Percentiles rank a stretch among this genome's conserved stretches.
Conservation (phyloP, 192 early-diverging fungal genomes). For the Coemansia furcata region DNA sequence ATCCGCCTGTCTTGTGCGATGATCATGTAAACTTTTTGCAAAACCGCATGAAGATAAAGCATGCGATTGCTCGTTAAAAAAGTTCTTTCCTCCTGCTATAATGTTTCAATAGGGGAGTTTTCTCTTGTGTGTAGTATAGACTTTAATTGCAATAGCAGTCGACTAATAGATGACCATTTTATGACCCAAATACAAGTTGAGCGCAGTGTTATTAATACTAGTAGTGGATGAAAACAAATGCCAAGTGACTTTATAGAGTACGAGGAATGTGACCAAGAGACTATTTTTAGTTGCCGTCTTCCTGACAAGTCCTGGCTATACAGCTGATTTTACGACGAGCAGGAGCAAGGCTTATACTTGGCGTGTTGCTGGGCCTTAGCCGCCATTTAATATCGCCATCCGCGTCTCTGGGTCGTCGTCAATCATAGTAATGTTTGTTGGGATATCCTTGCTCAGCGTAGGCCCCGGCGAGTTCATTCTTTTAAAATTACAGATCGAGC, state of each 20-base stretch:
- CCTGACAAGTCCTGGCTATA: background rate
- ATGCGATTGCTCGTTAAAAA: too few relatives aligned
- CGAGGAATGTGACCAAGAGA: background rate
- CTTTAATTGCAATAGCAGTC: background rate
- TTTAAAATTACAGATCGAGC: background rate
- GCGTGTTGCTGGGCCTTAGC: background rate
- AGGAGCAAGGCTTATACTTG: background rate
- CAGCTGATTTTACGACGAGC: background rate
- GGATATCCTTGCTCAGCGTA: constrained; percentile 36
- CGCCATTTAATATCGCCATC: constrained; percentile 19
- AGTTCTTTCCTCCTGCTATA: too few relatives aligned
- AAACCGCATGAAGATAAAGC: too few relatives aligned
- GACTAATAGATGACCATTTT: background rate
- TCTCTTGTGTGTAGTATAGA: too few relatives aligned
- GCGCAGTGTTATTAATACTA: background rate
- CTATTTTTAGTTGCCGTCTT: background rate
- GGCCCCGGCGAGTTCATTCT: background rate
- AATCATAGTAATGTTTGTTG: constrained; percentile 48
- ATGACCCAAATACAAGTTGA: background rate
- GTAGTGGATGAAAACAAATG: background rate
- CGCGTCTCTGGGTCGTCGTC: constrained; percentile 51
- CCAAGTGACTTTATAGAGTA: background rate
- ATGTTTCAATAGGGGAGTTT: too few relatives aligned
- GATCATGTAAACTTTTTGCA: too few relatives aligned
- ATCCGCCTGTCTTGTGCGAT: too few relatives aligned